Evolutionary conservation across 192 early-diverging fungal genomes (phyloP).

Genomic region (Helicostylum pulchrum): DNA sequence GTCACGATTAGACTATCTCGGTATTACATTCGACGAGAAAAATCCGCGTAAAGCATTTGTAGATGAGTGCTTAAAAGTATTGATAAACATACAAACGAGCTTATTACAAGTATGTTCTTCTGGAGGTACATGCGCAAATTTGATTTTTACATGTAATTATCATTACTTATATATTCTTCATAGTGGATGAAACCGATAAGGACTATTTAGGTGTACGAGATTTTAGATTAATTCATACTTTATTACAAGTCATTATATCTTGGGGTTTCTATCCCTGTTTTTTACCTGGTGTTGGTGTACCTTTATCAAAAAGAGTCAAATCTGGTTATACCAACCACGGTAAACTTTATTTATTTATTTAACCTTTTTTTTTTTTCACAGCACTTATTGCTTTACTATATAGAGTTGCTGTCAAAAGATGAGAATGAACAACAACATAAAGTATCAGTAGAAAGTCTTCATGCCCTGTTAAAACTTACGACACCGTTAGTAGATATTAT

Average conservation of each 20-base stretch:
- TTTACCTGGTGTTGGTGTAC: conserved; percentile 64
- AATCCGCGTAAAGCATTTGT: conserved; percentile 15
- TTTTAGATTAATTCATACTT: conserved; percentile 57
- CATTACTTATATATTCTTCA: neutral
- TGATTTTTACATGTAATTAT: neutral
- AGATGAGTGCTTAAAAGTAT: conserved; percentile 12
- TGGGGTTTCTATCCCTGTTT: conserved; percentile 70
- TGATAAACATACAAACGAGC: conserved; percentile 18
- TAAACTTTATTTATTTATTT: conserved; percentile 10
- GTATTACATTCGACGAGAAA: neutral
- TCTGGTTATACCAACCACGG: conserved; percentile 52
- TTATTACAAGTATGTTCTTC: conserved; percentile 10
- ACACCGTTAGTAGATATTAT: conserved; percentile 19
- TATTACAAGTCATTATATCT: conserved; percentile 61
- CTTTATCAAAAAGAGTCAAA: conserved; percentile 55
- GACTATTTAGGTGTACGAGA: conserved; percentile 57
- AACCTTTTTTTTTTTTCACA: neutral
- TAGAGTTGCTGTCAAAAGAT: conserved; percentile 18
- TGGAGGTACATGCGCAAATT: conserved; percentile 11
- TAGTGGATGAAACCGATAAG: conserved; percentile 8
- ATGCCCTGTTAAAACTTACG: neutral
- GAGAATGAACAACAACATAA: neutral
- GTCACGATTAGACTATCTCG: conserved; percentile 19
- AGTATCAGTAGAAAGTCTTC: neutral
- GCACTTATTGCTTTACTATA: neutral